phyloP scores from a whole-genome alignment of 148 eudicot species.

The Nepenthes mirabilis region DNA sequence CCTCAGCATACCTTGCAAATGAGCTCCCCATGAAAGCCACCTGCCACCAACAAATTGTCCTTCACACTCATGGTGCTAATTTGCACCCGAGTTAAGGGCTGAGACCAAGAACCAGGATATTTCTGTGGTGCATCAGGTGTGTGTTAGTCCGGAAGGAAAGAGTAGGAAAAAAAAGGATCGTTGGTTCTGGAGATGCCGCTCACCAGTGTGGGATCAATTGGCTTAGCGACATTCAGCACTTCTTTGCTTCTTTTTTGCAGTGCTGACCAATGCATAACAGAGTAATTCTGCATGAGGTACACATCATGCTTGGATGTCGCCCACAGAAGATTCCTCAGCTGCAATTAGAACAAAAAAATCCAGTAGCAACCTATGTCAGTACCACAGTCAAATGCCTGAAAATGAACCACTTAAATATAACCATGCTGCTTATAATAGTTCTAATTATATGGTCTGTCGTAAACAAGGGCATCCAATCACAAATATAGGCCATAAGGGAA shows the following conservation, averaged over 20 bases:
- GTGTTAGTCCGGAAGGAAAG: background rate
- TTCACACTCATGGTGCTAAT: conserved; percentile 82
- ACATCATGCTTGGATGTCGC: conserved; percentile 92
- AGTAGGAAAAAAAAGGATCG: background rate
- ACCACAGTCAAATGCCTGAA: background rate
- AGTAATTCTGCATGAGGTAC: conserved; percentile 77
- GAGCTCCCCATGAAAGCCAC: conserved; percentile 93
- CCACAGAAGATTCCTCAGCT: conserved; percentile 80
- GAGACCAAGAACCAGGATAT: conserved; percentile 41
- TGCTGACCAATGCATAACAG: conserved; percentile 90
- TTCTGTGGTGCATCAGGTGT: conserved; percentile 23
- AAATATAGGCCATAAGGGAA: no score
- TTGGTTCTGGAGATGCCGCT: conserved; percentile 2
- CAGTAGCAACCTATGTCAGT: background rate
- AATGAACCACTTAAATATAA: no score
- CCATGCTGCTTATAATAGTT: no score
- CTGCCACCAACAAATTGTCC: conserved; percentile 69
- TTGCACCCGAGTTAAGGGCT: conserved; percentile 63
- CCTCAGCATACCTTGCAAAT: conserved; percentile 62
- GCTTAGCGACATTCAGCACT: conserved; percentile 69
- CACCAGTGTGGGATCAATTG: conserved; percentile 46
- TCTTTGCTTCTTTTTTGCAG: conserved; percentile 45
- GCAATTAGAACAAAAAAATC: conserved; percentile 3
- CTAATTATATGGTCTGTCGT: no score
- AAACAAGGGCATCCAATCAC: no score